Conservation (phyloP, 2,329 filamentous ascomycete species). For the Trichocomaceae sp. region DNA sequence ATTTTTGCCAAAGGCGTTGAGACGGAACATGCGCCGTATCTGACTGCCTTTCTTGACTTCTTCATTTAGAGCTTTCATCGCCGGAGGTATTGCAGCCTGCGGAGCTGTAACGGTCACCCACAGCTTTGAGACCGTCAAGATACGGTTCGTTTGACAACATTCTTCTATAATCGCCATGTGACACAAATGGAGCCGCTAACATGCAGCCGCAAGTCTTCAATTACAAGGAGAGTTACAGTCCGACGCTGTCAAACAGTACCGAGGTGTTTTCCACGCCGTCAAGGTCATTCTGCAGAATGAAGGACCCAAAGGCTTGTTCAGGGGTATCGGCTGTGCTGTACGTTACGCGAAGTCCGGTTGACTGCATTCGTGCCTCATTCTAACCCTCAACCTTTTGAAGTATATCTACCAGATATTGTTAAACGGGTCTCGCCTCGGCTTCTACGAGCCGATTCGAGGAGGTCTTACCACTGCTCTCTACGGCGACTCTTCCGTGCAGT, state of each 20-base stretch:
- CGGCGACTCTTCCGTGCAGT: slow-evolving; percentile 68
- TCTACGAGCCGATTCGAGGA: slow-evolving; percentile 90
- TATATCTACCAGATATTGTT: slow-evolving; percentile 95
- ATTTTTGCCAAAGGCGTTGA: background rate
- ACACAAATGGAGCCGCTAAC: background rate
- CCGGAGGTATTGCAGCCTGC: slow-evolving; percentile 92
- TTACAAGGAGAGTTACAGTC: slow-evolving; percentile 90
- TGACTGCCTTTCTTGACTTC: background rate
- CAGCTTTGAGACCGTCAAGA: slow-evolving; percentile 98
- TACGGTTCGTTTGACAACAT: slow-evolving; percentile 56
- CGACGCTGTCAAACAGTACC: slow-evolving; percentile 80
- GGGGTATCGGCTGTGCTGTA: slow-evolving; percentile 79
- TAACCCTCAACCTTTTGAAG: slow-evolving; percentile 30
- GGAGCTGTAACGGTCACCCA: slow-evolving; percentile 96
- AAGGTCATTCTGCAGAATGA: slow-evolving; percentile 87
- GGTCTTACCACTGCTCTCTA: slow-evolving; percentile 63
- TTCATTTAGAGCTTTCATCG: slow-evolving; percentile 68
- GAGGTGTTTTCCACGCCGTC: slow-evolving; percentile 84
- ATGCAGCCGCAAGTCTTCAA: slow-evolving; percentile 61
- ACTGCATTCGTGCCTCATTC: slow-evolving; percentile 9
- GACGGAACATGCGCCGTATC: background rate
- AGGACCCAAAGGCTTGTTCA: slow-evolving; percentile 75
- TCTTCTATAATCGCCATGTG: background rate
- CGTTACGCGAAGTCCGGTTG: slow-evolving; percentile 13
- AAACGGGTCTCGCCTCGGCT: slow-evolving; percentile 92